A percentile compares a stretch with the other conserved stretches of the same genome.
Evolutionary conservation across 305 asterid genomes (phyloP).

Genomic region (Salvia sclarea): DNA sequence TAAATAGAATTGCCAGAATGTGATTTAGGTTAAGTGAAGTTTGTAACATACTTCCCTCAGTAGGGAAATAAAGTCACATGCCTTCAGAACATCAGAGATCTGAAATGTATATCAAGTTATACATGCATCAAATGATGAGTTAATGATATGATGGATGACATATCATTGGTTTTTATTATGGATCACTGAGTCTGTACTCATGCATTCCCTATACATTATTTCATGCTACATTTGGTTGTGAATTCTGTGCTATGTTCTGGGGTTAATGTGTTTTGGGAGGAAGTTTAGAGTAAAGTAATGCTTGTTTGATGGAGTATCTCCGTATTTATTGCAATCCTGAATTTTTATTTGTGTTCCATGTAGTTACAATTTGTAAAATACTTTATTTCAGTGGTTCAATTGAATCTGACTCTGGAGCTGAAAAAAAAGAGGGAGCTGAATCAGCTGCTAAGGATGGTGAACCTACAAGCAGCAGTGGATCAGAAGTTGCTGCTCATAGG

Average conservation of each 20-base stretch:
- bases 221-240: not conserved
- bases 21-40: not conserved
- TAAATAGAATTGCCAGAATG: not conserved
- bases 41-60: not conserved
- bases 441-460: constrained; percentile 46
- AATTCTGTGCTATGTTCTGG: not conserved
- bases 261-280: not conserved
- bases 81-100: constrained; percentile 19
- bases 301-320: constrained; percentile 19
- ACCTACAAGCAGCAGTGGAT: constrained; percentile 47
- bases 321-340: constrained; percentile 29
- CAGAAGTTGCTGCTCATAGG: constrained; percentile 81
- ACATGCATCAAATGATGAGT: constrained; percentile 16
- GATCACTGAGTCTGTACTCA: constrained; percentile 15
- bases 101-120: constrained; percentile 21
- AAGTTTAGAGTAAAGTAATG: not conserved
- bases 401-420: constrained; percentile 57
- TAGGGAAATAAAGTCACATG: constrained; percentile 17
- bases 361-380: constrained; percentile 32
- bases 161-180: constrained; percentile 22
- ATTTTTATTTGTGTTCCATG: constrained; percentile 25
- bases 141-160: constrained; percentile 9
- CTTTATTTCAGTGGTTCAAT: constrained; percentile 54
- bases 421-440: constrained; percentile 45
- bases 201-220: not conserved